A percentile compares a stretch with the other conserved stretches of the same genome.
phyloP scores from a whole-genome alignment of 305 asterid species.

The Coffea humblotiana region DNA sequence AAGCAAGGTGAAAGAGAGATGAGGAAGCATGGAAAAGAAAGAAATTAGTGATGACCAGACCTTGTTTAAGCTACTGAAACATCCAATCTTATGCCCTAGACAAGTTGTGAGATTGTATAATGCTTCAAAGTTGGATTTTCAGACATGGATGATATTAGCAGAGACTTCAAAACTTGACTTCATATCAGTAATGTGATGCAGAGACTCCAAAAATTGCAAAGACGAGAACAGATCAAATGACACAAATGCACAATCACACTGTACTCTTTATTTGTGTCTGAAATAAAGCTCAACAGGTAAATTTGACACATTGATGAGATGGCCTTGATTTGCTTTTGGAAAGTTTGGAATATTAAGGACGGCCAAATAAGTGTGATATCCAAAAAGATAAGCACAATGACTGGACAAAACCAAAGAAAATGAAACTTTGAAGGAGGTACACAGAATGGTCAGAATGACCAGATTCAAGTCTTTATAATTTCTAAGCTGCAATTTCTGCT shows the following conservation, averaged over 20 bases:
- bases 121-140: background rate
- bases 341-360: background rate
- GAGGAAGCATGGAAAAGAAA: background rate
- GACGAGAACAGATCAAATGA: background rate
- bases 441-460: background rate
- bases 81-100: background rate
- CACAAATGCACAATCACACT: background rate
- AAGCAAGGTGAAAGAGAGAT: background rate
- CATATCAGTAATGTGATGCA: background rate
- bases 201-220: background rate
- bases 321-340: background rate
- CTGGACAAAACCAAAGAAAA: background rate
- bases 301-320: background rate
- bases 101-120: background rate
- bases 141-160: background rate
- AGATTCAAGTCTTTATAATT: background rate
- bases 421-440: background rate
- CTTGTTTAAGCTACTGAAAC: background rate
- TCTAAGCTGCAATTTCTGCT: background rate
- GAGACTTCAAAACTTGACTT: too few species aligned
- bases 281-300: background rate
- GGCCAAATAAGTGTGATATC: background rate
- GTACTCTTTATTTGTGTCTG: background rate
- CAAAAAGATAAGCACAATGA: background rate
- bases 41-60: background rate